Evolutionary conservation across 495 filamentous ascomycete genomes (phyloP).

Genomic region (Aspergillus carlsbadensis): DNA sequence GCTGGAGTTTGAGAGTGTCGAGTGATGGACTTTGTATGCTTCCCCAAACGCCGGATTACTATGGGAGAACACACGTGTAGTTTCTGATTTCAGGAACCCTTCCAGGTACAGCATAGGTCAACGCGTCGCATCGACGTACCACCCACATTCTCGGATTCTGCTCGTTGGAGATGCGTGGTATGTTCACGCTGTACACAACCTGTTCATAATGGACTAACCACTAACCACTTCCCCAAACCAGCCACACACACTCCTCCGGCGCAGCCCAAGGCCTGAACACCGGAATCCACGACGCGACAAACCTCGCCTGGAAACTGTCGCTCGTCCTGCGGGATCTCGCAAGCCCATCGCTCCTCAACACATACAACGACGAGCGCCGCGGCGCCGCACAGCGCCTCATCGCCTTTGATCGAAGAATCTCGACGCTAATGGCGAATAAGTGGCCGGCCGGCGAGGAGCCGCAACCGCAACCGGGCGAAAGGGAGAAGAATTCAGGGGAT

Average conservation of each 20-base stretch:
- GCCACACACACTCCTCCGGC: not conserved
- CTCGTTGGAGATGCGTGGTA: not conserved
- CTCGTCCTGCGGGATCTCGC: not conserved
- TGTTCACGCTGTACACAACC: not conserved
- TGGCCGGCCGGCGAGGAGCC: not conserved
- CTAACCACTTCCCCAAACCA: not conserved
- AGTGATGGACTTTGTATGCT: slow-evolving; percentile 55
- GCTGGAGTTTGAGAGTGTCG: slow-evolving; percentile 42
- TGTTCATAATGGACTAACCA: not conserved
- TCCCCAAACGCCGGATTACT: not conserved
- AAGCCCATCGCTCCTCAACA: not conserved
- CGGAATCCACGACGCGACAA: not conserved
- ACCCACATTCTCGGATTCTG: not conserved
- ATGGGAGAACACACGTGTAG: too few relatives aligned
- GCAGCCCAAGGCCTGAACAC: not conserved
- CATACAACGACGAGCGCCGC: slow-evolving; percentile 1
- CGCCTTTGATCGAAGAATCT: not conserved
- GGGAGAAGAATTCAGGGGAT: too few relatives aligned
- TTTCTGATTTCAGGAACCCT: too few relatives aligned
- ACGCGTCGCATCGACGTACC: not conserved
- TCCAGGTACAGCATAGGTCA: not conserved
- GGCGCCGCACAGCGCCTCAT: not conserved
- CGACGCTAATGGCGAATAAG: not conserved
- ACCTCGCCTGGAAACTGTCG: not conserved
- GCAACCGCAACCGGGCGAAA: not conserved